phyloP scores from a whole-genome alignment of 2,329 filamentous ascomycete species.

The Aspergillus pseudonomiae region DNA sequence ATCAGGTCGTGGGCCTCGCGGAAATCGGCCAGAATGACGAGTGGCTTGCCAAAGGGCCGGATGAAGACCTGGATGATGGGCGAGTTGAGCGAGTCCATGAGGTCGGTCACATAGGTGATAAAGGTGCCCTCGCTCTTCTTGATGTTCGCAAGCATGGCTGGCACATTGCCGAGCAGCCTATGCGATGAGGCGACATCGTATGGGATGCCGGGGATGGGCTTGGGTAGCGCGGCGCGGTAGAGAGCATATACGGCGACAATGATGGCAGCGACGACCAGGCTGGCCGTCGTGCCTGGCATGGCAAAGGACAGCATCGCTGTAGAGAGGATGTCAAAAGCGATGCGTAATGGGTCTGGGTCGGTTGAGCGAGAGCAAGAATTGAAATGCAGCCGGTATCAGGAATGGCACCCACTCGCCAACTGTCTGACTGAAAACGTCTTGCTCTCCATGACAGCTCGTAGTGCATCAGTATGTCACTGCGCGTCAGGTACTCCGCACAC shows the following conservation, averaged over 20 bases:
- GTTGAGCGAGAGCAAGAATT: no score
- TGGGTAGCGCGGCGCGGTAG: not conserved
- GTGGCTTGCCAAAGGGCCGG: slow-evolving; percentile 47
- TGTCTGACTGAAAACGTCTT: no score
- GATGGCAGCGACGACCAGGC: no score
- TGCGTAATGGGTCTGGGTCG: no score
- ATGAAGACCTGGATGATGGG: slow-evolving; percentile 55
- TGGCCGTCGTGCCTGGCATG: no score
- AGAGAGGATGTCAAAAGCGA: no score
- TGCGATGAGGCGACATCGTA: not conserved
- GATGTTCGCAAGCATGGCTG: not conserved
- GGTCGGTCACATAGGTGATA: not conserved
- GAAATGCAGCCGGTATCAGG: no score
- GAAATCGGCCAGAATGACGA: slow-evolving; percentile 42
- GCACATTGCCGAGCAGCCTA: not conserved
- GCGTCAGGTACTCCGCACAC: no score
- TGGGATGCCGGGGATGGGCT: slow-evolving; percentile 1
- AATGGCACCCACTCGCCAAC: no score
- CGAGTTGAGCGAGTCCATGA: slow-evolving; percentile 32
- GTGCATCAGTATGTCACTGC: no score
- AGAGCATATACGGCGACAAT: not conserved
- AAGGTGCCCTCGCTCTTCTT: not conserved
- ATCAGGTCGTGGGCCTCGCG: slow-evolving; percentile 23
- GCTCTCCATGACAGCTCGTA: no score
- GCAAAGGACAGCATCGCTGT: no score